Conservation (phyloP, 164 flowering plant species). For the Stephania yunnanensis region DNA sequence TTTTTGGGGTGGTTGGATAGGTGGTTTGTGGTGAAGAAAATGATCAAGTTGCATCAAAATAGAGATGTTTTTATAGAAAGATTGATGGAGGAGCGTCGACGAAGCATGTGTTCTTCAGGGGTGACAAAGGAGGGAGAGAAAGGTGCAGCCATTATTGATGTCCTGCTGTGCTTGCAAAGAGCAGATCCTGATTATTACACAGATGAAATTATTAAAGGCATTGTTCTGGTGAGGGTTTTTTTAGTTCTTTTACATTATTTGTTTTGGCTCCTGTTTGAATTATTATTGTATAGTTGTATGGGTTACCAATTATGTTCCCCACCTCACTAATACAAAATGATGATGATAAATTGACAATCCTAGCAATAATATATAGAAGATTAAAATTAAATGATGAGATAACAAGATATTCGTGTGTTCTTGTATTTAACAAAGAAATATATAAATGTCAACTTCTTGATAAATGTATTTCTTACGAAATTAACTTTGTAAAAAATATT, state of each 20-base stretch:
- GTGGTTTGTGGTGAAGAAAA: slow-evolving; percentile 15
- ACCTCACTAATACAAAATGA: too few relatives aligned
- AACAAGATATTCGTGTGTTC: too few relatives aligned
- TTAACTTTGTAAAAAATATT: too few relatives aligned
- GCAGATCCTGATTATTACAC: slow-evolving; percentile 25
- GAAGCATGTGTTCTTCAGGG: neutral
- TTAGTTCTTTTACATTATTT: neutral
- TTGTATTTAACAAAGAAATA: too few relatives aligned
- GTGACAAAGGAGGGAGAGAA: slow-evolving; percentile 2
- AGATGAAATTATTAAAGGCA: slow-evolving; percentile 24
- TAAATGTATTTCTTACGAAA: too few relatives aligned
- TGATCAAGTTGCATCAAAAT: slow-evolving; percentile 6
- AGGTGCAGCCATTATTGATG: slow-evolving; percentile 19
- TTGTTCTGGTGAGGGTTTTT: slow-evolving; percentile 18
- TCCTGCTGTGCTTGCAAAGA: slow-evolving; percentile 21
- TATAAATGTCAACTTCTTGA: too few relatives aligned
- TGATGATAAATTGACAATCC: too few relatives aligned
- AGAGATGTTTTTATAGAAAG: slow-evolving; percentile 22
- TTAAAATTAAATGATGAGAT: too few relatives aligned
- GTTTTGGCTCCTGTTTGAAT: too few relatives aligned
- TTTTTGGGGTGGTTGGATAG: slow-evolving; percentile 22
- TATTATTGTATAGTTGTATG: too few relatives aligned
- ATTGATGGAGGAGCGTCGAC: slow-evolving; percentile 22
- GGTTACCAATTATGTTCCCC: too few relatives aligned
- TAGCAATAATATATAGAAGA: too few relatives aligned